Evolutionary conservation across 495 filamentous ascomycete genomes (phyloP), one percentile per base, ranked within the genome.

Genomic region (Sabuloglossum arenarium): DNA sequence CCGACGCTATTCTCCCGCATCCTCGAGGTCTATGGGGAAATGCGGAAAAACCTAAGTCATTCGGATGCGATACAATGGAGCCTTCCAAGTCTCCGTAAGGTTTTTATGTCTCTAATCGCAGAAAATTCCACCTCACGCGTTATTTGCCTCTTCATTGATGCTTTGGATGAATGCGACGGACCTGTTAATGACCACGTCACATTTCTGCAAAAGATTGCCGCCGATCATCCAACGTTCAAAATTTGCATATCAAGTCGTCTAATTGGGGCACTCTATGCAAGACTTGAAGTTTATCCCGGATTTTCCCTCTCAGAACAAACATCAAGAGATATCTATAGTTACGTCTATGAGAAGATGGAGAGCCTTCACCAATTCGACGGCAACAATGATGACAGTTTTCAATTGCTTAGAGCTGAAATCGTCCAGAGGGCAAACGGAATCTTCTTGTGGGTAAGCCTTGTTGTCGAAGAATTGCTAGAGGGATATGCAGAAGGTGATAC

Each of bases 241-340:
- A 19, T 71, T 10, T 77, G 74, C 56, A 54, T 74, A 1, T 72
- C 74, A 19, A 76, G 75, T 56, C 66, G 75, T 0, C 70, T 71
- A 0, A 73, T 66, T 67, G 63, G 65, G 27, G 60, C 63, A 0
- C 75, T 77, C 54, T 60, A 67, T 21, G 61, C 69, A 50, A 62
- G 60, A 0, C 73, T 75, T 24, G 27, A 45, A 11, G 24, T 9
- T 6, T 54, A 31, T 19, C 27, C 28, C 12, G 53, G 16, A 3
- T 3, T 32, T 27, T 25, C 53, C 21, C 39, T 21, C 39, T n/a
- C 16, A 3, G 39, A 23, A 21, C 28, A 55, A 29, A 34, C 28
- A 30, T 23, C 31, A 23, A 29, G 16, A 19, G 50, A 29, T 34
- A 53, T 30, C 11, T 28, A n/a, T 16, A 29, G 19, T 4, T 34